phyloP scores from a whole-genome alignment of 2,329 filamentous ascomycete species.

The Xylaria digitata region DNA sequence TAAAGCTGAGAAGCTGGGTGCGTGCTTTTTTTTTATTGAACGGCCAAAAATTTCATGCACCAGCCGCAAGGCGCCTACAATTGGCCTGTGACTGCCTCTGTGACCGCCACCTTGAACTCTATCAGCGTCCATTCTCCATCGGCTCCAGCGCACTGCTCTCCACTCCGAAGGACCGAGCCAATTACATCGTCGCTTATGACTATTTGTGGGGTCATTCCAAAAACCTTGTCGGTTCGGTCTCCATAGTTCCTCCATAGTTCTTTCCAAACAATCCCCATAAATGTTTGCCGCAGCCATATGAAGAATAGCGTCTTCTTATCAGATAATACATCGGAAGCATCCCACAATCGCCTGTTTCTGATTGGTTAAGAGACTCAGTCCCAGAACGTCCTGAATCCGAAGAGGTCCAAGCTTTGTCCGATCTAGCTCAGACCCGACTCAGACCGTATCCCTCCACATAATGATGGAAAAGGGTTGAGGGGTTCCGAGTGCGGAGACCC shows the following conservation, averaged over 20 bases:
- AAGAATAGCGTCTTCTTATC: conserved; percentile 31
- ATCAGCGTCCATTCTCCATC: conserved; percentile 2
- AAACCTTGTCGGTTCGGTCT: background rate
- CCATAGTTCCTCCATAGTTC: too few relatives aligned
- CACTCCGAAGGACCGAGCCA: conserved; percentile 38
- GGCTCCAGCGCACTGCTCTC: conserved; percentile 25
- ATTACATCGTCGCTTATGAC: conserved; percentile 22
- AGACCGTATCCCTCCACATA: background rate
- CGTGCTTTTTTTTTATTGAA: conserved; percentile 37
- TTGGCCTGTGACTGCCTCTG: conserved; percentile 25
- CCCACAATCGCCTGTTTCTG: conserved; percentile 15
- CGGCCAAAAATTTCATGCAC: conserved; percentile 38
- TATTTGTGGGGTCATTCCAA: conserved; percentile 13
- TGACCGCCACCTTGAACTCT: too few relatives aligned
- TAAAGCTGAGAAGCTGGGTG: conserved; percentile 14
- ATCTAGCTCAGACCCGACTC: conserved; percentile 3
- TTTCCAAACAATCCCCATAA: conserved; percentile 1
- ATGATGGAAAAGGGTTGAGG: conserved; percentile 31
- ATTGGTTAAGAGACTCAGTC: conserved; percentile 44
- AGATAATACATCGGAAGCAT: conserved; percentile 43
- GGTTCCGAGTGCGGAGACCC: conserved; percentile 29
- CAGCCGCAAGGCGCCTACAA: conserved; percentile 3
- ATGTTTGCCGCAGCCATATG: conserved; percentile 29
- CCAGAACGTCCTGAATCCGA: conserved; percentile 33
- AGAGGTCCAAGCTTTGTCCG: conserved; percentile 37